Conservation (phyloP, 2,329 filamentous ascomycete genomes). For the Elsinoe perseae region DNA sequence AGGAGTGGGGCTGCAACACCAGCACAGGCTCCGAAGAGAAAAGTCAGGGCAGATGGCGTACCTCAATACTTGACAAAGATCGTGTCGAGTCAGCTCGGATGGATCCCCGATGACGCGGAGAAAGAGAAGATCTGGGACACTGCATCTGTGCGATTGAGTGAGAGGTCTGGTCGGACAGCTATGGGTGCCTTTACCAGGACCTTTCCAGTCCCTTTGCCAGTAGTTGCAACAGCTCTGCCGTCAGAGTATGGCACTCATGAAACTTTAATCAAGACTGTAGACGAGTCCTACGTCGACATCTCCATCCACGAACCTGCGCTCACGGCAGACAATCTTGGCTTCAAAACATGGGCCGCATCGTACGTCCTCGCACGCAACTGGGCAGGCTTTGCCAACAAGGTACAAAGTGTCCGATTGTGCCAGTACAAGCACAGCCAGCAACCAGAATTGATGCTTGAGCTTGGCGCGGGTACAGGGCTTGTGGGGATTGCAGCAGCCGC, state of each 20-base stretch:
- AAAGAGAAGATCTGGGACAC: constrained; percentile 67
- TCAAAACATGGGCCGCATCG: constrained; percentile 94
- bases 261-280: constrained; percentile 21
- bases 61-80: constrained; percentile 62
- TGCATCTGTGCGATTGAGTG: constrained; percentile 71
- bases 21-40: constrained; percentile 25
- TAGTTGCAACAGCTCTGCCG: not conserved
- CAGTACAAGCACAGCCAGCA: constrained; percentile 17
- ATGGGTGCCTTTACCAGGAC: constrained; percentile 56
- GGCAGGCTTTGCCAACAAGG: constrained; percentile 25
- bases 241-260: constrained; percentile 21
- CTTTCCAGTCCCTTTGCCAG: constrained; percentile 35
- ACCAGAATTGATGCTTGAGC: constrained; percentile 52
- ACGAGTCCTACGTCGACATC: constrained; percentile 47
- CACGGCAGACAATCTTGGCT: constrained; percentile 77
- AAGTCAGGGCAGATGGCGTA: constrained; percentile 45
- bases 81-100: constrained; percentile 57
- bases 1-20: constrained; percentile 23
- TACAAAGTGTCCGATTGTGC: not conserved
- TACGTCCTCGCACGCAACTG: constrained; percentile 75
- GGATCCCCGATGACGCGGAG: constrained; percentile 60
- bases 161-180: constrained; percentile 71
- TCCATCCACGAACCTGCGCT: constrained; percentile 77
- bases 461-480: constrained; percentile 87
- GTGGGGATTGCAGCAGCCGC: constrained; percentile 77